phyloP scores from a whole-genome alignment of 192 early-diverging fungal species.

The Helicostylum pulchrum region DNA sequence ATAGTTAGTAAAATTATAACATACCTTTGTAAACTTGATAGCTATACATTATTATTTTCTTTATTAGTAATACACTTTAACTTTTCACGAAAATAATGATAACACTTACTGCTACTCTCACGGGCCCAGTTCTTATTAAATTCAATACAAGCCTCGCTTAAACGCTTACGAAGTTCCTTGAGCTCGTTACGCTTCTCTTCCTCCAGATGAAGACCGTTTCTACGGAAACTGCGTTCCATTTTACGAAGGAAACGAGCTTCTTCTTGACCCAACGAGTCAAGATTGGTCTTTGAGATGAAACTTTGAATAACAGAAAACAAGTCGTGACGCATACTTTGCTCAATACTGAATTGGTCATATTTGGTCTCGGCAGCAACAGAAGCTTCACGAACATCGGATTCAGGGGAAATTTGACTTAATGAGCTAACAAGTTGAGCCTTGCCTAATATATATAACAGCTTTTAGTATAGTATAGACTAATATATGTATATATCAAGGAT shows the following conservation, averaged over 20 bases:
- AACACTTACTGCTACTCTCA: constrained; percentile 51
- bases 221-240: constrained; percentile 60
- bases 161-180: constrained; percentile 60
- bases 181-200: constrained; percentile 58
- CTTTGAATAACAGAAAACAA: constrained; percentile 56
- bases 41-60: constrained; percentile 28
- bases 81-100: constrained; percentile 27
- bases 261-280: constrained; percentile 53
- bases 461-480: neutral
- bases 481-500: neutral
- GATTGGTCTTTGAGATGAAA: constrained; percentile 45
- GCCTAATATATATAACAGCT: neutral
- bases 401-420: constrained; percentile 36
- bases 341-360: constrained; percentile 64
- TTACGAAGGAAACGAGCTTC: constrained; percentile 69
- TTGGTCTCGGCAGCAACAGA: constrained; percentile 59
- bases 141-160: constrained; percentile 66
- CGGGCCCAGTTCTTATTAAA: constrained; percentile 73
- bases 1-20: neutral
- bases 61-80: neutral
- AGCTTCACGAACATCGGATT: constrained; percentile 65
- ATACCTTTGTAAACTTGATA: constrained; percentile 44
- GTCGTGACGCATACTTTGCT: constrained; percentile 62
- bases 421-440: constrained; percentile 12
- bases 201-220: constrained; percentile 69